Evolutionary conservation across 192 early-diverging fungal species (phyloP), one percentile per base, ranked within the genome.

Genomic region (Coemansia sp.): DNA sequence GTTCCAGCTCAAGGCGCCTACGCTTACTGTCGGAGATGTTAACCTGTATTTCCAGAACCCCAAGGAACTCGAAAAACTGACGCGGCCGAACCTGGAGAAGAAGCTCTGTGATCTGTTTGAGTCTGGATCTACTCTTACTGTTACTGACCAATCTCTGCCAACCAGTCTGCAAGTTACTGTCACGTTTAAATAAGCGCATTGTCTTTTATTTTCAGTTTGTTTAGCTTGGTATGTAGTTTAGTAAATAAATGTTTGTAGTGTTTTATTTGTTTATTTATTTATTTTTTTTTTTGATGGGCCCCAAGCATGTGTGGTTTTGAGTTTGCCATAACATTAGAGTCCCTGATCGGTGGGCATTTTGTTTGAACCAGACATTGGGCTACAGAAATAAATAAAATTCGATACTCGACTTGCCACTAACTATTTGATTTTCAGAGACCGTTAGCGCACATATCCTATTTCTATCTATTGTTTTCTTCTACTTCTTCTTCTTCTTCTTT

Each of bases 21-120:
- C 85, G 52, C 77, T 98, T 17, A 70, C 78, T 0, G 47, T 65
- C 29, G 73, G 58, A 3, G 58, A 66, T 11, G 80, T 64, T 39
- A 82, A 78, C 9, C 64, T 98, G 41, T 98, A 93, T 64, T 91
- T 94, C 86, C 90, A 90, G 64, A 85, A 83, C 7, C 95, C 95
- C 28, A 77, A 75, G 47, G 50, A 62, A 28, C 71, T 98, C 24
- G 90, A 95, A 67, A 77, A 81, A 40, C 79, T 78, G 1, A 92
- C 91, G 13, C 74, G 91, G n/a, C 85, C 85, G 3, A 98, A 98
- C 64, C 78, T 98, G n/a, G 71, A 44, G 6, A 89, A 88, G 73
- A 53, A 53, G 36, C 50, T 95, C 10, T 36, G 46, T 3, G 57
- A 88, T 3, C 59, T 97, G 39, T 64, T 94, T 17, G 60, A 65